Conservation (phyloP, 768 basidiomycete species). For the Russula foetens region DNA sequence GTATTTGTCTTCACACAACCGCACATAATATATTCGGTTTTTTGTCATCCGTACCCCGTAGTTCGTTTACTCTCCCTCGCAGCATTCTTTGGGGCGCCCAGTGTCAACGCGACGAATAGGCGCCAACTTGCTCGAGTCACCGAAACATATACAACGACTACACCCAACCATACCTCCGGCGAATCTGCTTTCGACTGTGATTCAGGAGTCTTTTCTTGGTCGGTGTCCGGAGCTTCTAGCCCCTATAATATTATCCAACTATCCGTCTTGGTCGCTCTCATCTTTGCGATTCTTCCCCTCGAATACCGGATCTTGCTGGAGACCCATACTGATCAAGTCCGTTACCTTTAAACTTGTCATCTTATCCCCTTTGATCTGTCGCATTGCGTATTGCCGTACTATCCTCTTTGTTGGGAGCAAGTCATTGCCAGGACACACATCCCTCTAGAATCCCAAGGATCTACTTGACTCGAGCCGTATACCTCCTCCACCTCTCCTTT, state of each 20-base stretch:
- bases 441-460: slow-evolving; percentile 6
- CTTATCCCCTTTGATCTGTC: slow-evolving; percentile 14
- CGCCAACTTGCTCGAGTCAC: slow-evolving; percentile 16
- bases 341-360: background rate
- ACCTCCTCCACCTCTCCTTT: background rate
- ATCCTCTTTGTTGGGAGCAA: background rate
- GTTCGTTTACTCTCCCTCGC: background rate
- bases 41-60: slow-evolving; percentile 8
- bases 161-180: slow-evolving; percentile 5
- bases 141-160: slow-evolving; percentile 15
- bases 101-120: slow-evolving; percentile 5
- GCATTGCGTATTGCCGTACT: slow-evolving; percentile 11
- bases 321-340: background rate
- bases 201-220: slow-evolving; percentile 8
- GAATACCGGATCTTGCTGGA: slow-evolving; percentile 11
- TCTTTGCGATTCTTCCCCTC: slow-evolving; percentile 7
- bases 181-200: slow-evolving; percentile 5
- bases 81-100: background rate
- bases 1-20: background rate
- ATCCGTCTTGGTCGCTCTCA: slow-evolving; percentile 12
- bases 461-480: slow-evolving; percentile 18
- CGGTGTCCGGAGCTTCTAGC: slow-evolving; percentile 10
- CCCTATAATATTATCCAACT: slow-evolving; percentile 10
- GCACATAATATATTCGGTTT: background rate
- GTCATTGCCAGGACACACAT: background rate